Evolutionary conservation across 1,284 basidiomycete genomes (phyloP), one percentile per base, ranked within the genome.

Genomic region (Blastosporella zonata): DNA sequence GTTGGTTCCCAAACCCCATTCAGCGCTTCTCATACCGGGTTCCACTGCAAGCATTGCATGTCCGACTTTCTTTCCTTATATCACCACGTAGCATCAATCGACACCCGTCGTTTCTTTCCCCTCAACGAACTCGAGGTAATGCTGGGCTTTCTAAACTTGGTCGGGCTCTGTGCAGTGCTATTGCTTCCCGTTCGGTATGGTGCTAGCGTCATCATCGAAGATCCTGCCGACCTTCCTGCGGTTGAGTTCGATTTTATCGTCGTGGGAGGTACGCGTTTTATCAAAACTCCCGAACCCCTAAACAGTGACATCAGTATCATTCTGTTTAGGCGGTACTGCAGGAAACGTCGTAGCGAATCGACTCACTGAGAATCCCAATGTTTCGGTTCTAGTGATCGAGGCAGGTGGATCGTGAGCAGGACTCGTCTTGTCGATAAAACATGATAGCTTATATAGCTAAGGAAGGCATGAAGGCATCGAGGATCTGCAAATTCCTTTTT

Each of bases 311-410:
- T 4, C 31, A 13, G 10, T 33, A n/a, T n/a, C n/a, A 33, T 15
- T 10, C 13, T 33, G n/a, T 6, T 13, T 12, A 64, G 63, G 58
- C 37, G 63, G 62, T 3, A 57, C 55, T 28, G 62, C 57, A 28
- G 65, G 63, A 20, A 56, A 57, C 45, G 60, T 64, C 2, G 44
- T 67, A 9, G 65, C 61, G 1, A 61, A 62, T 34, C 59, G 65
- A 5, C 52, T 67, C 12, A 59, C 59, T 17, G 64, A 67, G 43
- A 54, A 63, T 37, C 53, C 60, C 2, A 43, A 46, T 3, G 36
- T 56, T 8, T 55, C 50, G 5, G 62, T 67, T 3, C 55, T 67
- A 8, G 46, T 67, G 7, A 54, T 67, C 13, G 64, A 67, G 47
- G 63, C 60, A 13, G 65, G 64, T 3, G 57, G 43, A 44, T 54